Evolutionary conservation across 169 alveolate genomes (phyloP).

Genomic region (Pseudocohnilembus persalinus): DNA sequence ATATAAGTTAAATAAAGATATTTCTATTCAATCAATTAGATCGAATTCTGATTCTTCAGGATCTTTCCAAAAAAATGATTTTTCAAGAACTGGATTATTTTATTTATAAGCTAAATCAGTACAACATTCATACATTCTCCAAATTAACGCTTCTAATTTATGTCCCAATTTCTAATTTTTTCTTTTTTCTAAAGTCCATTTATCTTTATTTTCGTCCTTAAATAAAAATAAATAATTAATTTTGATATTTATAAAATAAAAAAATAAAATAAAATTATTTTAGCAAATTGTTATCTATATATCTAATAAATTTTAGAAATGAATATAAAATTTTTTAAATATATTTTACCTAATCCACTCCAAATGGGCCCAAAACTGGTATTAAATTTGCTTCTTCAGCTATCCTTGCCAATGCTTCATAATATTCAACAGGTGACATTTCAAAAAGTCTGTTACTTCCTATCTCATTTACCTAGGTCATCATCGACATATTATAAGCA

Average conservation of each 20-base stretch:
- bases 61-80: not conserved
- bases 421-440: conserved; percentile 47
- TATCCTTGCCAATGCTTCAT: conserved; percentile 58
- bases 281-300: not conserved
- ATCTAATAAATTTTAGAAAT: not conserved
- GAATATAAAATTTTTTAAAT: not conserved
- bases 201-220: not conserved
- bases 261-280: not conserved
- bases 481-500: conserved; percentile 48
- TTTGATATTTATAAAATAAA: not conserved
- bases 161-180: not conserved
- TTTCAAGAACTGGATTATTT: not conserved
- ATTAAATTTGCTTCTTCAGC: conserved; percentile 39
- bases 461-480: conserved; percentile 59
- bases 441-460: conserved; percentile 30
- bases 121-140: not conserved
- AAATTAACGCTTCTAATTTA: conserved; percentile 14
- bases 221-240: not conserved
- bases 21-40: not conserved
- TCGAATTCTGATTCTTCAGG: not conserved
- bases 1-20: too few relatives aligned
- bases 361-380: not conserved
- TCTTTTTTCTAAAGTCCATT: conserved; percentile 6
- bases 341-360: not conserved
- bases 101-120: not conserved